Evolutionary conservation across 768 basidiomycete genomes (phyloP).

Genomic region (Xerocomus spinulosus): DNA sequence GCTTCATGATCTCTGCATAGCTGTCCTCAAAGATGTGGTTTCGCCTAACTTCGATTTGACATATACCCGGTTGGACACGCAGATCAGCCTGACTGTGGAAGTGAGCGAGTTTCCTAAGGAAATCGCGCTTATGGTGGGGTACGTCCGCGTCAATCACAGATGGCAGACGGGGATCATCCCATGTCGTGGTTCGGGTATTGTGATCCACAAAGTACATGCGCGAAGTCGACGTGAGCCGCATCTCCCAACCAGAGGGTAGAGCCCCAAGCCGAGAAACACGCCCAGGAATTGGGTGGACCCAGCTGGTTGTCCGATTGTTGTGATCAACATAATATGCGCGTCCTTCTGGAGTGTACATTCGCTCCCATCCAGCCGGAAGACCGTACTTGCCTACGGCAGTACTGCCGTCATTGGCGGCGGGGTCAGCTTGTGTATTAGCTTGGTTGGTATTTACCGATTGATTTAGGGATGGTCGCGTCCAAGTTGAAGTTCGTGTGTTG

Average conservation of each 20-base stretch:
- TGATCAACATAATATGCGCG: slow-evolving; percentile 99
- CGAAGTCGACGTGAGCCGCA: slow-evolving; percentile 97
- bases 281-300: slow-evolving; percentile 98
- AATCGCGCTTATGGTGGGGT: slow-evolving; percentile 99
- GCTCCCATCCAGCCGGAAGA: slow-evolving; percentile 97
- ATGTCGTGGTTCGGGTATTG: slow-evolving; percentile 99
- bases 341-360: slow-evolving; percentile 96
- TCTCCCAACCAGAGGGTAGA: slow-evolving; percentile 97
- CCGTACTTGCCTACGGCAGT: slow-evolving; percentile 78
- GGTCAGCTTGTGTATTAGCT: slow-evolving; percentile 38
- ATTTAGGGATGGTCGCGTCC: slow-evolving; percentile 86
- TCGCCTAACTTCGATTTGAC: slow-evolving; percentile 96
- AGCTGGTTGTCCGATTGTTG: slow-evolving; percentile 99
- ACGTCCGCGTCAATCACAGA: slow-evolving; percentile 95
- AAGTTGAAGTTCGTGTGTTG: slow-evolving; percentile 95
- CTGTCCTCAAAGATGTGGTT: slow-evolving; percentile 99
- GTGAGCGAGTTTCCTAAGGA: slow-evolving; percentile 97
- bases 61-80: slow-evolving; percentile 96
- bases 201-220: slow-evolving; percentile 99
- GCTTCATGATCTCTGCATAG: slow-evolving; percentile 99
- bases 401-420: slow-evolving; percentile 44
- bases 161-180: slow-evolving; percentile 97
- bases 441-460: slow-evolving; percentile 67
- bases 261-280: slow-evolving; percentile 96
- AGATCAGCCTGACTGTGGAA: slow-evolving; percentile 98